Evolutionary conservation across 495 filamentous ascomycete genomes (phyloP).

Genomic region (Penicillium herquei): DNA sequence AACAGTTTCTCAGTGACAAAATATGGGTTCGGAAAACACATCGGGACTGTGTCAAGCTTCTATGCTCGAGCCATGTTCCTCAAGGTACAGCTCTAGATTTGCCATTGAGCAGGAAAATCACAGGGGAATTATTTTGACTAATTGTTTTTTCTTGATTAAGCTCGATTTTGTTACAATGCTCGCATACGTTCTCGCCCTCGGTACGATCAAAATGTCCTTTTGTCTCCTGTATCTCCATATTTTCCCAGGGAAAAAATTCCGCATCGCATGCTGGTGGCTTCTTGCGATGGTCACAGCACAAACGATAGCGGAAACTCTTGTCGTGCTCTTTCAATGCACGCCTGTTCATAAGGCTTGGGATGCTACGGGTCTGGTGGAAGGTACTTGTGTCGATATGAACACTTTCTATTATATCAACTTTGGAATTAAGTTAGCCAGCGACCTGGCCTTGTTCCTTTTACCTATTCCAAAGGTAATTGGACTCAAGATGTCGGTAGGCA

Average conservation of each 20-base stretch:
- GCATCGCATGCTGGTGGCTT: constrained; percentile 14
- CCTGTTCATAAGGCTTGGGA: constrained; percentile 27
- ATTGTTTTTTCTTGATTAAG: neutral
- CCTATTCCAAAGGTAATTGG: constrained; percentile 31
- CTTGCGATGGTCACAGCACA: constrained; percentile 14
- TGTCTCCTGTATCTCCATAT: constrained; percentile 17
- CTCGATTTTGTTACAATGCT: constrained; percentile 23
- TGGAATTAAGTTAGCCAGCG: constrained; percentile 28
- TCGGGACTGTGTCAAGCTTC: constrained; percentile 9
- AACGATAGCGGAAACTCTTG: constrained; percentile 15
- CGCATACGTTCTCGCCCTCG: constrained; percentile 18
- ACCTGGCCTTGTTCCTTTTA: constrained; percentile 30
- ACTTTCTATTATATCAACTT: constrained; percentile 22
- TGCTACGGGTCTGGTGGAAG: constrained; percentile 9
- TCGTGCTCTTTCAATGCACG: constrained; percentile 23
- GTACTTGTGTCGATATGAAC: constrained; percentile 13
- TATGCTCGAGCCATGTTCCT: constrained; percentile 15
- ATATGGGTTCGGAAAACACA: constrained; percentile 25
- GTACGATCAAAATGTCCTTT: constrained; percentile 26
- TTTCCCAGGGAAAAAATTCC: constrained; percentile 15
- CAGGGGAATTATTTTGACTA: neutral
- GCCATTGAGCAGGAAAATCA: no score
- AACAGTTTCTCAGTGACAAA: no score
- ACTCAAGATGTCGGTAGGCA: constrained; percentile 26
- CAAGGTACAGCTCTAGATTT: constrained; percentile 11